Percentiles rank a stretch among this genome's conserved stretches.
phyloP scores from a whole-genome alignment of 306 rosid genomes.

The Arachis hypogaea region DNA sequence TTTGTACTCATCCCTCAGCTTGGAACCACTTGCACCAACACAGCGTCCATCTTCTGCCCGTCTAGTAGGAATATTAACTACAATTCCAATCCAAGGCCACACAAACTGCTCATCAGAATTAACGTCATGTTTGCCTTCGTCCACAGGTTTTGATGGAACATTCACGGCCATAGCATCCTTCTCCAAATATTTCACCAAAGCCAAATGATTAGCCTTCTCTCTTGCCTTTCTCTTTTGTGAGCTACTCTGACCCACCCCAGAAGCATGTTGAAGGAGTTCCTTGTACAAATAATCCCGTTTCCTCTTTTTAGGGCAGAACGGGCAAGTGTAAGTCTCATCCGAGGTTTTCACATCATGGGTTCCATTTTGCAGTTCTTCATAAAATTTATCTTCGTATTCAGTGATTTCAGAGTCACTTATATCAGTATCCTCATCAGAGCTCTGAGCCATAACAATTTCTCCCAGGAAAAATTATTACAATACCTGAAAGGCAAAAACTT shows the following conservation, averaged over 20 bases:
- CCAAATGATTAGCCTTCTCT: conserved; percentile 87
- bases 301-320: conserved; percentile 78
- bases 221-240: conserved; percentile 74
- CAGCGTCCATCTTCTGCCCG: conserved; percentile 62
- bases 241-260: conserved; percentile 92
- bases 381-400: conserved; percentile 61
- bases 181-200: conserved; percentile 73
- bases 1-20: conserved; percentile 84
- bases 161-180: conserved; percentile 57
- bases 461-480: conserved; percentile 27
- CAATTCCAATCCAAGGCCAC: conserved; percentile 95
- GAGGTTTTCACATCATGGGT: conserved; percentile 59
- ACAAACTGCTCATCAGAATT: conserved; percentile 77
- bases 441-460: conserved; percentile 52
- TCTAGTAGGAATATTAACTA: conserved; percentile 80
- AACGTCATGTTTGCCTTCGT: conserved; percentile 44
- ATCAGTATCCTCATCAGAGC: conserved; percentile 72
- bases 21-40: conserved; percentile 92
- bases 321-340: conserved; percentile 75
- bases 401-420: conserved; percentile 76
- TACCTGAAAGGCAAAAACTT: conserved; percentile 43
- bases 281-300: conserved; percentile 65
- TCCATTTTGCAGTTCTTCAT: conserved; percentile 76
- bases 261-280: conserved; percentile 92
- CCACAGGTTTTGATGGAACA: conserved; percentile 50